Evolutionary conservation across 2,329 filamentous ascomycete genomes (phyloP), one percentile per base, ranked within the genome.

Genomic region (Phyllosticta capitalensis): DNA sequence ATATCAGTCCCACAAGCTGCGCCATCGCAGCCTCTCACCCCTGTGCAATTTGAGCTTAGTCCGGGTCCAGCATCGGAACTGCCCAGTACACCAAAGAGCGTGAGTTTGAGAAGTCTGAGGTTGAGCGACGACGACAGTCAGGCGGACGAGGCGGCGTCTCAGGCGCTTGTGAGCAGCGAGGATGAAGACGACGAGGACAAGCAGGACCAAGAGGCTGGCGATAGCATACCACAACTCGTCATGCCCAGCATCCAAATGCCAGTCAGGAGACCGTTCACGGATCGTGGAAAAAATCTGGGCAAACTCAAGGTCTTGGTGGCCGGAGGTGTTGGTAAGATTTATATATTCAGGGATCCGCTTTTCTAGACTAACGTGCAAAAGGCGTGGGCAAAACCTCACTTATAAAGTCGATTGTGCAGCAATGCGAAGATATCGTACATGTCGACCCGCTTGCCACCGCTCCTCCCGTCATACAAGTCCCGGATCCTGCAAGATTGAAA

Each of bases 191-290:
- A 77, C 38, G 69, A 70, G 9, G 66, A 67, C 9, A 67, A 67
- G 54, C 58, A 71, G 2, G 67, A 69, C 26, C 72, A 74, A 72
- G 76, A 67, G 67, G 75, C 66, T 21, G 66, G 67, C 28, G 52
- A 61, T 74, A 75, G 54, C 78, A 71, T 75, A 49, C 87, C 88
- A 22, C 92, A 97, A 72, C 81, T 99, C n/a, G 89, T 99, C 62
- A 99, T 99, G 94, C 94, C 94, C 5, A 96, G 91, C 68, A 87
- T 99, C 67, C 86, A 84, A 63, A 94, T 99, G 83, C 92, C 94
- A 3, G 88, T 84, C 62, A 85, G 94, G 55, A 82, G 91, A 56
- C 92, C 92, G 0, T 97, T 97, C 71, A 96, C 94, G 0, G 84
- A 88, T n/a, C 82, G 83, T 53, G 94, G 94, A 17, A 92, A 88